Conservation (phyloP, 179 eudicot species). For the Spergularia azorica region DNA sequence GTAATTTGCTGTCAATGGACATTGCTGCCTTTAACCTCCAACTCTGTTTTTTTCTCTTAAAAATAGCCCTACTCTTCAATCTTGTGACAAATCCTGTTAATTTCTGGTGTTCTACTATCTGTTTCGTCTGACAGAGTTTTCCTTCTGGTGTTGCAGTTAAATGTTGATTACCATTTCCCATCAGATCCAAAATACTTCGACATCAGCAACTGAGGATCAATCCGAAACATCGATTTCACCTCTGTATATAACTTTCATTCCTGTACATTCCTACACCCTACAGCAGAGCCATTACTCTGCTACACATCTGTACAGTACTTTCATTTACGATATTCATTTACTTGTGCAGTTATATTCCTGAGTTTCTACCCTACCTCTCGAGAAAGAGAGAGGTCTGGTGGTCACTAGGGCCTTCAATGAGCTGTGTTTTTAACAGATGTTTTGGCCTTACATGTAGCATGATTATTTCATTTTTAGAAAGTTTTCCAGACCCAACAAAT, state of each 20-base stretch:
- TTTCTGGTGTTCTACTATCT: conserved; percentile 14
- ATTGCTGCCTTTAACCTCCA: not conserved
- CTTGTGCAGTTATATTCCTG: conserved; percentile 10
- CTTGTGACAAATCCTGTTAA: conserved; percentile 3
- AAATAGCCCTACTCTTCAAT: not conserved
- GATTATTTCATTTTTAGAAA: not conserved
- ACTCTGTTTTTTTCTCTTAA: not conserved
- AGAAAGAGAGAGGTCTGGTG: not conserved
- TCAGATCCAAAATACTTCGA: conserved; percentile 54
- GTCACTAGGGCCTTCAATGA: not conserved
- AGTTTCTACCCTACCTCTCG: not conserved
- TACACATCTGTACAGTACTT: conserved; percentile 28
- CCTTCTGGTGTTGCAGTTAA: conserved; percentile 39
- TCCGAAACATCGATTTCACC: conserved; percentile 10
- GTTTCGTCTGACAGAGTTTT: conserved; percentile 19
- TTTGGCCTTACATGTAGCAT: not conserved
- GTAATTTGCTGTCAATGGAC: not conserved
- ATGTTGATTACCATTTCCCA: conserved; percentile 52
- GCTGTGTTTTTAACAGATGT: conserved; percentile 6
- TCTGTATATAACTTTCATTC: conserved; percentile 24
- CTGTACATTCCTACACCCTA: conserved; percentile 28
- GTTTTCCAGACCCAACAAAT: conserved; percentile 4
- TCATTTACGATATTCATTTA: conserved; percentile 18
- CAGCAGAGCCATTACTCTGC: conserved; percentile 35
- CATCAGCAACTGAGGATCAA: conserved; percentile 32